Percentiles rank a stretch among this genome's conserved stretches.
These are phyloP conservation scores for Yamadazyma sp. DNA, from an alignment of 1,139 yeast genomes.

Conservation along the genomic window DNA sequence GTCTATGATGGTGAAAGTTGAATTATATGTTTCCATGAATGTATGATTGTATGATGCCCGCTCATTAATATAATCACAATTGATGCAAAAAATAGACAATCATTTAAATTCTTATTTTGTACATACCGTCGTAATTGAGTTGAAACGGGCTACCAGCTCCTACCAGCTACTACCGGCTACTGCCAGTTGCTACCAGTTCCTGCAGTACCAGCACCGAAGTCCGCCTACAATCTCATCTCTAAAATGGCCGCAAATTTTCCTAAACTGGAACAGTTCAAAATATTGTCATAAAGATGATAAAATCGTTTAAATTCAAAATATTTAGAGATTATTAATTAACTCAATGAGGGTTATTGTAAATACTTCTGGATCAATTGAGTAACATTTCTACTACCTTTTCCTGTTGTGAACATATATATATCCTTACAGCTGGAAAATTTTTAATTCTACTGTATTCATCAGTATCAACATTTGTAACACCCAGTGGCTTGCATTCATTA, in stretches of 20 bases:
- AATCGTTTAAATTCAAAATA: constrained; percentile 13
- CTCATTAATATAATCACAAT: too few species aligned
- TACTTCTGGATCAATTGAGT: constrained; percentile 10
- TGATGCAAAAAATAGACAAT: too few species aligned
- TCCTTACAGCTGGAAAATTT: background rate
- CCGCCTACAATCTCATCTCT: too few species aligned
- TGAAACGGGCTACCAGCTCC: too few species aligned
- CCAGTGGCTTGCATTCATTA: background rate
- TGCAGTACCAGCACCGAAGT: too few species aligned
- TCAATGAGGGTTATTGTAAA: constrained; percentile 10
- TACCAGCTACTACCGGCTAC: too few species aligned
- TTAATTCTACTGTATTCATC: background rate
- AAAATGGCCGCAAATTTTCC: constrained; percentile 12
- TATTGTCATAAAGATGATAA: constrained; percentile 5
- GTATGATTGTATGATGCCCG: too few species aligned
- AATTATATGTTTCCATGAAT: too few species aligned
- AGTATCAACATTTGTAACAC: background rate
- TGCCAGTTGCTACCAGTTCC: too few species aligned
- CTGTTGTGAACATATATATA: background rate
- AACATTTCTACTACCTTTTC: constrained; percentile 1
- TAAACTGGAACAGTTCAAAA: constrained; percentile 7
- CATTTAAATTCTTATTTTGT: too few species aligned
- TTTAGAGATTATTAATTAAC: constrained; percentile 8
- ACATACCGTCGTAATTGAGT: too few species aligned
- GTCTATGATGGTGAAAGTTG: too few species aligned